phyloP scores from a whole-genome alignment of 2,329 filamentous ascomycete genomes.

The Mollisiaceae sp. region DNA sequence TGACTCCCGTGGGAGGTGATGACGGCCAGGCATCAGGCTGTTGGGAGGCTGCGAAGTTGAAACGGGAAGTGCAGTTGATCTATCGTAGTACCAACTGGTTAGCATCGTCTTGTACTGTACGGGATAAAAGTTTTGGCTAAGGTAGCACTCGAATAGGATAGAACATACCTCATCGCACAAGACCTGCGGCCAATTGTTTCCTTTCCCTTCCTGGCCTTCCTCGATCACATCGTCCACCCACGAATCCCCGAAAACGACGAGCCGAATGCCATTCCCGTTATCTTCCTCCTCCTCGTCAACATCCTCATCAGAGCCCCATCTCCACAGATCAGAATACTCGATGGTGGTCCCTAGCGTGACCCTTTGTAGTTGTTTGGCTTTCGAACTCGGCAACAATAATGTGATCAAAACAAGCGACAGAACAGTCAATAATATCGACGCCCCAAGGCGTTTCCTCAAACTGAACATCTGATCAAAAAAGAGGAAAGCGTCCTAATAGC shows the following conservation, averaged over 20 bases:
- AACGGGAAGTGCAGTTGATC: slow-evolving; percentile 40
- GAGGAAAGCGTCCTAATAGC: background rate
- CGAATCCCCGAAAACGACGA: slow-evolving; percentile 42
- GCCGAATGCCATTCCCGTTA: slow-evolving; percentile 26
- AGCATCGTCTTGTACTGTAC: background rate
- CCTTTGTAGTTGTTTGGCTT: slow-evolving; percentile 32
- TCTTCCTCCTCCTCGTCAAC: slow-evolving; percentile 16
- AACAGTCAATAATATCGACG: slow-evolving; percentile 29
- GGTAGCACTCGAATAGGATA: background rate
- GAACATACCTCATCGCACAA: slow-evolving; percentile 40
- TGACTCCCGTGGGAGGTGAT: slow-evolving; percentile 34
- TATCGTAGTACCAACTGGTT: slow-evolving; percentile 21
- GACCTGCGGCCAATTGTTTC: slow-evolving; percentile 38
- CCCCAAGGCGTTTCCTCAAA: slow-evolving; percentile 32
- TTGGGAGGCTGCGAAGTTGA: slow-evolving; percentile 39
- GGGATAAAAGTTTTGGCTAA: background rate
- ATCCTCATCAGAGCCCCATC: slow-evolving; percentile 27
- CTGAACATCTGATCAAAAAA: background rate
- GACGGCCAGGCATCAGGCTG: slow-evolving; percentile 29
- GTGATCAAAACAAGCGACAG: slow-evolving; percentile 34
- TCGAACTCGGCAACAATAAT: slow-evolving; percentile 29
- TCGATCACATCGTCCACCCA: slow-evolving; percentile 39
- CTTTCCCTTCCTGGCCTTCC: slow-evolving; percentile 27
- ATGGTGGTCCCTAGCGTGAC: slow-evolving; percentile 30
- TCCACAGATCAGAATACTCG: slow-evolving; percentile 31